These are phyloP conservation scores for Thalassiosira livingstoniorum DNA, from an alignment of 352 stramenopile genomes.

Conservation along the genomic window DNA sequence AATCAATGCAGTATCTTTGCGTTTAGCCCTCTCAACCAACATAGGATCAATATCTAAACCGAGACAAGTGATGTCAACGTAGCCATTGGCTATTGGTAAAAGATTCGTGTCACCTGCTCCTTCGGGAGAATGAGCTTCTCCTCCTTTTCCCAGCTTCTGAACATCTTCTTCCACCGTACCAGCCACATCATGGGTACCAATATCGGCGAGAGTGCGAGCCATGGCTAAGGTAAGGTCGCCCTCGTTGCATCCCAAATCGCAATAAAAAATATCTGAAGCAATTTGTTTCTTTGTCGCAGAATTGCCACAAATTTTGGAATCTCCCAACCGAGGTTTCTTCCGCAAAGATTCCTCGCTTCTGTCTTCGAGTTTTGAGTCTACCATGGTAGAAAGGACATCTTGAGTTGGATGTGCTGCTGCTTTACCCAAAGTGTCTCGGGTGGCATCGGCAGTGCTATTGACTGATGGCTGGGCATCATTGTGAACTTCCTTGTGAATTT, in stretches of 20 bases:
- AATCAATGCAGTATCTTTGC: conserved; percentile 33
- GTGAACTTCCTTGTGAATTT: neutral
- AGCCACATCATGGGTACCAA: neutral
- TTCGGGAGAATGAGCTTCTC: neutral
- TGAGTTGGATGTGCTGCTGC: too few relatives aligned
- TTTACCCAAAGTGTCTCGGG: too few relatives aligned
- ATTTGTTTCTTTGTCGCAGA: too few relatives aligned
- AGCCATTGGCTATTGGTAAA: neutral
- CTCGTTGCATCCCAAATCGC: conserved; percentile 70
- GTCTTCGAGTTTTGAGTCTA: conserved; percentile 4
- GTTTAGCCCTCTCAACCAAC: conserved; percentile 55
- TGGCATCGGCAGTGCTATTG: conserved; percentile 5
- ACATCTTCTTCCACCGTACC: neutral
- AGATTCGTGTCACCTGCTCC: neutral
- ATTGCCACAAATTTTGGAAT: neutral
- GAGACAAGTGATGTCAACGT: conserved; percentile 33
- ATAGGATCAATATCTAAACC: conserved; percentile 64
- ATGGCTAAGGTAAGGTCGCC: conserved; percentile 66
- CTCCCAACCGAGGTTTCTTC: conserved; percentile 35
- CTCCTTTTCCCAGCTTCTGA: neutral
- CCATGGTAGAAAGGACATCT: too few relatives aligned
- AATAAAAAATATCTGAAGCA: conserved; percentile 58
- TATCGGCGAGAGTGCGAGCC: conserved; percentile 10
- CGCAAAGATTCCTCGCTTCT: conserved; percentile 4
- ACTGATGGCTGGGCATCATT: neutral